phyloP scores from a whole-genome alignment of 140 eudicot species.

The Anethum foeniculum region DNA sequence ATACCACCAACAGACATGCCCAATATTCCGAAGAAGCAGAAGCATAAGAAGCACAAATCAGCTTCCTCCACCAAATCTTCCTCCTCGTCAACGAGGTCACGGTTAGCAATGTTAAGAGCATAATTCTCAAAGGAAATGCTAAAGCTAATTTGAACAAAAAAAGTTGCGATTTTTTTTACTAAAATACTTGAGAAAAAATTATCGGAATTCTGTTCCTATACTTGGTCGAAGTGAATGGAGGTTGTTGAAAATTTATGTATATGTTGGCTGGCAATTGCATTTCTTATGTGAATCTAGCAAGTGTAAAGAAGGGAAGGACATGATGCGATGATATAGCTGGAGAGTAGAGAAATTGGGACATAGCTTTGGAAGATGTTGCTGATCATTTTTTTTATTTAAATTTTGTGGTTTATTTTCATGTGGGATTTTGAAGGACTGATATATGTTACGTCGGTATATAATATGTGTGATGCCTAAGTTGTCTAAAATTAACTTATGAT shows the following conservation, averaged over 20 bases:
- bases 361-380: not conserved
- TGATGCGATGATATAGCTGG: not conserved
- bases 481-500: not conserved
- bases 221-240: constrained; percentile 9
- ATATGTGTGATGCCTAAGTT: too few species aligned
- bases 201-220: not conserved
- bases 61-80: constrained; percentile 25
- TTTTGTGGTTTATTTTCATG: not conserved
- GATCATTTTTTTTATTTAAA: not conserved
- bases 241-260: not conserved
- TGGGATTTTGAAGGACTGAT: not conserved
- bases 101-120: constrained; percentile 27
- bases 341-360: not conserved
- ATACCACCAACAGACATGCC: constrained; percentile 23
- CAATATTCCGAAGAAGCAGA: constrained; percentile 29
- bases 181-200: not conserved
- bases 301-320: not conserved
- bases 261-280: not conserved
- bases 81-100: constrained; percentile 24
- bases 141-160: constrained; percentile 12
- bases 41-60: constrained; percentile 30
- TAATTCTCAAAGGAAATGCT: constrained; percentile 17
- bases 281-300: constrained; percentile 7
- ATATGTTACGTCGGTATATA: not conserved
- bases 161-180: constrained; percentile 21